Evolutionary conservation across 768 basidiomycete genomes (phyloP).

Genomic region (Agrocybe chaxingu): DNA sequence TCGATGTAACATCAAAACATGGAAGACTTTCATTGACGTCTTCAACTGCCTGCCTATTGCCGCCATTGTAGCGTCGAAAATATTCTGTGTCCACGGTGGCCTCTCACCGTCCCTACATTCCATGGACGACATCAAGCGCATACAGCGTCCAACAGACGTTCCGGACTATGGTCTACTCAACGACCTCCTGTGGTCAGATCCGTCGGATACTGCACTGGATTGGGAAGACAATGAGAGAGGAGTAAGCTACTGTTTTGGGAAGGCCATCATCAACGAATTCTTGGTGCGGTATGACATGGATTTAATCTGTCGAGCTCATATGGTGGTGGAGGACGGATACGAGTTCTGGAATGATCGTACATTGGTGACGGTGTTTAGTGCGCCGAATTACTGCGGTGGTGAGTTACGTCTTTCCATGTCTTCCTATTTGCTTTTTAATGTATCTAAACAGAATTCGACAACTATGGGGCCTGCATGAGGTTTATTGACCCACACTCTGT

Average conservation of each 20-base stretch:
- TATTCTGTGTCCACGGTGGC: conserved; percentile 98
- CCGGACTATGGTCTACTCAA: conserved; percentile 98
- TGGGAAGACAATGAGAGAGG: conserved; percentile 99
- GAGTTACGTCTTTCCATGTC: conserved; percentile 27
- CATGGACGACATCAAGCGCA: conserved; percentile 99
- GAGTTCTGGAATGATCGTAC: conserved; percentile 99
- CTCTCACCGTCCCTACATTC: conserved; percentile 88
- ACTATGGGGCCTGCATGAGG: conserved; percentile 96
- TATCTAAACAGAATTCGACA: conserved; percentile 73
- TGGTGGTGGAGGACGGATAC: conserved; percentile 99
- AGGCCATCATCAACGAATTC: conserved; percentile 95
- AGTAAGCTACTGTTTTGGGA: conserved; percentile 98
- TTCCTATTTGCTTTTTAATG: conserved; percentile 6
- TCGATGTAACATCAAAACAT: conserved; percentile 98
- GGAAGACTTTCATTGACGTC: conserved; percentile 99
- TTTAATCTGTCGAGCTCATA: conserved; percentile 98
- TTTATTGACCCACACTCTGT: conserved; percentile 26
- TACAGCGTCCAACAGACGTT: conserved; percentile 96
- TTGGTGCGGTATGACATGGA: conserved; percentile 96
- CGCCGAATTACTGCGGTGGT: conserved; percentile 97
- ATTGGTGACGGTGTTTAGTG: conserved; percentile 97
- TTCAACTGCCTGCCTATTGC: conserved; percentile 99
- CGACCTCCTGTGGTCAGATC: conserved; percentile 97
- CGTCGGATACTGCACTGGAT: conserved; percentile 93
- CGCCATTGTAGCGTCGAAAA: conserved; percentile 97